Evolutionary conservation across 495 filamentous ascomycete species (phyloP).

Genomic region (Glarea lozoyensis): DNA sequence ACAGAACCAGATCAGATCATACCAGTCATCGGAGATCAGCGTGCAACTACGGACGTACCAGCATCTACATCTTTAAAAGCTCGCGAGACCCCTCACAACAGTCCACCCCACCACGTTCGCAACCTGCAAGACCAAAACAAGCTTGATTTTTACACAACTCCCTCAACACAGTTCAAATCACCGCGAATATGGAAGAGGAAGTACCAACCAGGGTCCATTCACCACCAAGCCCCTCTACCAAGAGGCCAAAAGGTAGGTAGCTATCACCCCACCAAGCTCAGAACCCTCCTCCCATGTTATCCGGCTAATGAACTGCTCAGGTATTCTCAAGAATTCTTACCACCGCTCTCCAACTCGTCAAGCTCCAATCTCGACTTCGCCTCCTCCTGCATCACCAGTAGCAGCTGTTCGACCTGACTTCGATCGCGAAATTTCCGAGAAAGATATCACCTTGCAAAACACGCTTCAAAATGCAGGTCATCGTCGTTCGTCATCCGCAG

Average conservation of each 20-base stretch:
- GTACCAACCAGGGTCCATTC: slow-evolving; percentile 22
- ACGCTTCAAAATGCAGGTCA: slow-evolving; percentile 90
- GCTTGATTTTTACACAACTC: too few relatives aligned
- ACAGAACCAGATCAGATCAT: too few relatives aligned
- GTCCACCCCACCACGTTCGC: background rate
- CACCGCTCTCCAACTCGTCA: slow-evolving; percentile 45
- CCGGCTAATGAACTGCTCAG: slow-evolving; percentile 24
- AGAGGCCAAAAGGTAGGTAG: slow-evolving; percentile 68
- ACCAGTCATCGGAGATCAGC: too few relatives aligned
- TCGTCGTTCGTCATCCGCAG: slow-evolving; percentile 70
- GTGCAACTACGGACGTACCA: too few relatives aligned
- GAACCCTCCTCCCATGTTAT: background rate
- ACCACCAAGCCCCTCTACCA: slow-evolving; percentile 36
- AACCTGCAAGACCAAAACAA: slow-evolving; percentile 1
- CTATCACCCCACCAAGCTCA: slow-evolving; percentile 1
- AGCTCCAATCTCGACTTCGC: slow-evolving; percentile 24
- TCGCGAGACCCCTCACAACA: too few relatives aligned
- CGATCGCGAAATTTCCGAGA: slow-evolving; percentile 48
- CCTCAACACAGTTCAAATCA: too few relatives aligned
- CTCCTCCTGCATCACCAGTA: slow-evolving; percentile 36
- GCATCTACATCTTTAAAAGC: too few relatives aligned
- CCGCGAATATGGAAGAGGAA: slow-evolving; percentile 15
- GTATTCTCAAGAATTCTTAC: slow-evolving; percentile 90
- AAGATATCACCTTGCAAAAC: slow-evolving; percentile 87
- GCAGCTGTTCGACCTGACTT: slow-evolving; percentile 15